phyloP scores from a whole-genome alignment of 495 filamentous ascomycete species.

The Aspergillus coremiiformis region DNA sequence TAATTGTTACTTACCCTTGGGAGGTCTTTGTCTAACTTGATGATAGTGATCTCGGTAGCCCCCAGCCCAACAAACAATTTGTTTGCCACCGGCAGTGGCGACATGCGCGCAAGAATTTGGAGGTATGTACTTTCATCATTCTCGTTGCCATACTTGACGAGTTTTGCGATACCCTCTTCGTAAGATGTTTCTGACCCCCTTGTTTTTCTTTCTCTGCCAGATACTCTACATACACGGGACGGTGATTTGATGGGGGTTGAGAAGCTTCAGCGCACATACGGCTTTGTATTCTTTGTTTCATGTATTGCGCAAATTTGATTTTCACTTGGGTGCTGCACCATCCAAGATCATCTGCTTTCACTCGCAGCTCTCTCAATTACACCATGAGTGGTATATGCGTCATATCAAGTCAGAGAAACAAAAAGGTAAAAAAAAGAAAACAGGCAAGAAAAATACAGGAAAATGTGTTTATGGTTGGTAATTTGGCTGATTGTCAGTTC shows the following conservation, averaged over 20 bases:
- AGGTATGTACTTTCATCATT: conserved; percentile 44
- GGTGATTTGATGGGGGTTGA: conserved; percentile 32
- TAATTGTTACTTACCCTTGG: background rate
- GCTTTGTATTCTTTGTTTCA: conserved; percentile 18
- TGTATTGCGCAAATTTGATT: conserved; percentile 16
- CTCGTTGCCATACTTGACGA: background rate
- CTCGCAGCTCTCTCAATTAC: background rate
- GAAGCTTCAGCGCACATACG: conserved; percentile 37
- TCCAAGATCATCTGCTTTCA: background rate
- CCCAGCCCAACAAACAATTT: conserved; percentile 71
- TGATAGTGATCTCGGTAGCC: conserved; percentile 74
- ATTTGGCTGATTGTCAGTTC: conserved; percentile 2
- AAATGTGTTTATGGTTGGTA: conserved; percentile 5
- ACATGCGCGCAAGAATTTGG: conserved; percentile 90
- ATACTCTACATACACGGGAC: conserved; percentile 41
- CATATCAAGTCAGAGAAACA: conserved; percentile 2
- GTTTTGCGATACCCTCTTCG: background rate
- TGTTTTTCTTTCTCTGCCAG: conserved; percentile 16
- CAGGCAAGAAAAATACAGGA: background rate
- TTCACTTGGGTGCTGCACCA: conserved; percentile 5
- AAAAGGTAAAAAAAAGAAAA: conserved; percentile 1
- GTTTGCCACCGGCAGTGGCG: conserved; percentile 84
- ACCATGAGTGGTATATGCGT: conserved; percentile 1
- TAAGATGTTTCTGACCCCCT: background rate
- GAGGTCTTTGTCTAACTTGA: conserved; percentile 9